Evolutionary conservation across 78 protist genomes (phyloP), one percentile per base, ranked within the genome.

Genomic region (Emiliania huxleyi): DNA sequence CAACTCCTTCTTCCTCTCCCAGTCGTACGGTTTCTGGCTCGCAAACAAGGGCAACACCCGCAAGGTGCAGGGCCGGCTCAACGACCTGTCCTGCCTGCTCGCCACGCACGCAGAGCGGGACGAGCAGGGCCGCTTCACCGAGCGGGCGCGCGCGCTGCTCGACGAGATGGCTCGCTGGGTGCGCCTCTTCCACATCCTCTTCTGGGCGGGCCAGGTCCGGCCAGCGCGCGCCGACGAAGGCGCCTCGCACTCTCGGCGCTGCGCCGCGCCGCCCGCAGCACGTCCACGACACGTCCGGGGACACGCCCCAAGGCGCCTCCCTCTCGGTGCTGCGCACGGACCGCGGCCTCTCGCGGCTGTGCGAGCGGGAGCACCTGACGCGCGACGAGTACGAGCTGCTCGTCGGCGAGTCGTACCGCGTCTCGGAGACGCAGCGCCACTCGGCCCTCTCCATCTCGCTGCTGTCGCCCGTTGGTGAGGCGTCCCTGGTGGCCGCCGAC

Each of bases 21-120:
- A 71, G 42, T 35, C 81, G 44, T 71, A 71, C 18, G 81, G 81
- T 2, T 71, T n/a, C 81, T 71, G 81, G 81, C 81, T 71, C 81
- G 81, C 81, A 15, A 26, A 37, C 35, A 71, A 71, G 81, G 81
- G 81, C 45, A 71, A 71, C 42, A 3, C 18, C 18, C 81, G 81
- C 42, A 71, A 71, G 81, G 42, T 71, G 42, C 81, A 71, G 81
- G 81, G 81, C n/a, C 81, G 81, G 21, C 43, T 71, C 33, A 71
- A 35, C 42, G 81, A 71, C 42, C 5, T 71, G 43, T 2, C 29
- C 43, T 33, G 15, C 40, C 81, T 71, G 44, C 42, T 71, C 33
- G 81, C 81, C 43, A 35, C 42, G 3, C 81, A 71, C 42, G 42
- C 81, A 8, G 42, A 8, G 15, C 81, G 81, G 40, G 81, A 71